phyloP scores from a whole-genome alignment of 768 basidiomycete genomes.

The Gymnopilus dilepis region DNA sequence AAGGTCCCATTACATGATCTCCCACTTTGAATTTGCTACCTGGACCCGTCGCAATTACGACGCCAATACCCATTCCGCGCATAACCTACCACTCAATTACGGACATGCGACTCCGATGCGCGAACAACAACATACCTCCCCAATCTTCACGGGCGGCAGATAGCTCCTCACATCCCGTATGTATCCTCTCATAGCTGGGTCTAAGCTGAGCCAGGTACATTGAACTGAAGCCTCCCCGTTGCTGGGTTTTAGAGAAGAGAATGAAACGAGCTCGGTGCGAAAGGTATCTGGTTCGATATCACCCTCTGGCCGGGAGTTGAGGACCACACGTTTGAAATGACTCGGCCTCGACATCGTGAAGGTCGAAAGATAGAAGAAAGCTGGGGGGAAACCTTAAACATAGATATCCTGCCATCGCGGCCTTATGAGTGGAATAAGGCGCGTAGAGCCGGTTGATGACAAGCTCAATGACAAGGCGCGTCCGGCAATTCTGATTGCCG shows the following conservation, averaged over 20 bases:
- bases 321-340: conserved; percentile 69
- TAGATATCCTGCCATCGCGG: not conserved
- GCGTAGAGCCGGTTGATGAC: not conserved
- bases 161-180: conserved; percentile 76
- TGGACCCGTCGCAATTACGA: conserved; percentile 62
- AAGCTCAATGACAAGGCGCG: not conserved
- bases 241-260: conserved; percentile 57
- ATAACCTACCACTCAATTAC: conserved; percentile 52
- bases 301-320: conserved; percentile 72
- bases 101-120: no score
- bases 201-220: conserved; percentile 79
- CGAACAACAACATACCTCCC: conserved; percentile 46
- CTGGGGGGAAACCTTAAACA: not conserved
- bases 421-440: not conserved
- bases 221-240: conserved; percentile 69
- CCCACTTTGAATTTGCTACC: conserved; percentile 64
- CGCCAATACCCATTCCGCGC: conserved; percentile 71
- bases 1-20: conserved; percentile 66
- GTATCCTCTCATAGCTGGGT: conserved; percentile 91
- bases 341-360: conserved; percentile 25
- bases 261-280: conserved; percentile 57
- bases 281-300: conserved; percentile 81
- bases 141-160: conserved; percentile 72
- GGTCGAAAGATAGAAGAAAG: not conserved
- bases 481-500: conserved; percentile 11